Percentiles rank a stretch among this genome's conserved stretches.
Conservation (phyloP, 2,329 filamentous ascomycete genomes). For the Dothistroma pini region DNA sequence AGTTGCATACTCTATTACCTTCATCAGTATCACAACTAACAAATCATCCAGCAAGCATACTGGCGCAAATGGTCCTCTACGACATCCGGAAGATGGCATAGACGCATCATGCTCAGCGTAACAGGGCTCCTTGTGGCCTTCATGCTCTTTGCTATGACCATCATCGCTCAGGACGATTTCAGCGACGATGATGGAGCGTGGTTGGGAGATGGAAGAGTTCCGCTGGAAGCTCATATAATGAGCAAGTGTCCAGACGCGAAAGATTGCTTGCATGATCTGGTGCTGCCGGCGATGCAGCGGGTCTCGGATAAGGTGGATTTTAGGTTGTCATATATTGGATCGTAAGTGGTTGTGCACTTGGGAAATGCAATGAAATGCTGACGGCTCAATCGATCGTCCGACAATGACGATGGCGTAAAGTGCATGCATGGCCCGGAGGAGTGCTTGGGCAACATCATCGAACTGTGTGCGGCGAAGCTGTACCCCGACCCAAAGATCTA, state of each 20-base stretch:
- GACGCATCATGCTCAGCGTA: conserved; percentile 31
- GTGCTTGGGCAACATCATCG: conserved; percentile 90
- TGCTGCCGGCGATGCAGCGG: conserved; percentile 82
- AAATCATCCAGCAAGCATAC: conserved; percentile 27
- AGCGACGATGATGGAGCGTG: conserved; percentile 26
- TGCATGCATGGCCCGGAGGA: conserved; percentile 89
- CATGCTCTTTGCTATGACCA: conserved; percentile 25
- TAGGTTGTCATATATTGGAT: conserved; percentile 74
- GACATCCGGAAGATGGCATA: conserved; percentile 31
- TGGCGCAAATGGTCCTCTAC: conserved; percentile 33
- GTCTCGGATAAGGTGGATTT: conserved; percentile 85
- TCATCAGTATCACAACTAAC: not conserved
- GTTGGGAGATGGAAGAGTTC: conserved; percentile 49
- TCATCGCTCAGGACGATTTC: conserved; percentile 27
- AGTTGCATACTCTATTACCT: not conserved
- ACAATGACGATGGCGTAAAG: conserved; percentile 74
- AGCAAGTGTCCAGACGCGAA: conserved; percentile 86
- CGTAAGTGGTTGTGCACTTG: conserved; percentile 45
- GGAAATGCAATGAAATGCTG: not conserved
- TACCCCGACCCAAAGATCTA: conserved; percentile 80
- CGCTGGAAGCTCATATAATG: conserved; percentile 94
- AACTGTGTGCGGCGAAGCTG: conserved; percentile 80
- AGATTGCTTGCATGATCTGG: conserved; percentile 73
- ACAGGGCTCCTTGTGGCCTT: conserved; percentile 29
- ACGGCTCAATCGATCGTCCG: conserved; percentile 49